Conservation (phyloP, 371 early-diverging fungal genomes). For the Mortierella sp. region DNA sequence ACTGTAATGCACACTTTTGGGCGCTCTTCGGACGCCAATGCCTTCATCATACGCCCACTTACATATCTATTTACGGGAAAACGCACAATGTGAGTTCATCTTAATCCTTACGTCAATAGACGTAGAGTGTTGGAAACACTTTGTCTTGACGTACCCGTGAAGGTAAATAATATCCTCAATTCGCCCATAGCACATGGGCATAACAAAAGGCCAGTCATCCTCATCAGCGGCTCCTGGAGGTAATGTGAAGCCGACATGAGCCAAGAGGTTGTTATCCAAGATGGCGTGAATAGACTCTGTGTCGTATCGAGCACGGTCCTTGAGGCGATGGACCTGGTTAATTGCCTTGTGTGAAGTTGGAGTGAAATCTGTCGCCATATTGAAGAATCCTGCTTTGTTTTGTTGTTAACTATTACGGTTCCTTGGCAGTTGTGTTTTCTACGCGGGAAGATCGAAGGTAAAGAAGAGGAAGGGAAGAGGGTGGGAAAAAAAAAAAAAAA, state of each 20-base stretch:
- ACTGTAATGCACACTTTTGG: conserved; percentile 58
- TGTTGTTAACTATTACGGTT: too few species aligned
- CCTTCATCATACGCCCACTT: conserved; percentile 61
- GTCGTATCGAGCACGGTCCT: conserved; percentile 58
- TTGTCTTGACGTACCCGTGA: conserved; percentile 47
- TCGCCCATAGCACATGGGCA: conserved; percentile 62
- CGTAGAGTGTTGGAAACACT: not conserved
- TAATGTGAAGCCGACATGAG: conserved; percentile 61
- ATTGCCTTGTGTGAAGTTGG: conserved; percentile 51
- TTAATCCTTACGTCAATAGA: not conserved
- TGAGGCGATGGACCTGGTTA: conserved; percentile 48
- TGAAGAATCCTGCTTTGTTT: conserved; percentile 2
- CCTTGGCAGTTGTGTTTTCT: not conserved
- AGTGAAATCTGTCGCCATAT: conserved; percentile 19
- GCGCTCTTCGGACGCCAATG: conserved; percentile 36
- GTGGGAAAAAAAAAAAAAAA: not conserved
- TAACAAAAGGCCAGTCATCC: conserved; percentile 62
- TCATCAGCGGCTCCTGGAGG: conserved; percentile 54
- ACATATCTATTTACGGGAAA: conserved; percentile 33
- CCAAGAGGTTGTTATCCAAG: conserved; percentile 56
- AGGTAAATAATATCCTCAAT: conserved; percentile 57
- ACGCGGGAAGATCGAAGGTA: not conserved
- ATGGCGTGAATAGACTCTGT: conserved; percentile 44
- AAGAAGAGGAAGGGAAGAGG: not conserved
- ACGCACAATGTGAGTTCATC: not conserved